phyloP scores from a whole-genome alignment of 2,329 filamentous ascomycete genomes.

The Talaromyces marneffei region DNA sequence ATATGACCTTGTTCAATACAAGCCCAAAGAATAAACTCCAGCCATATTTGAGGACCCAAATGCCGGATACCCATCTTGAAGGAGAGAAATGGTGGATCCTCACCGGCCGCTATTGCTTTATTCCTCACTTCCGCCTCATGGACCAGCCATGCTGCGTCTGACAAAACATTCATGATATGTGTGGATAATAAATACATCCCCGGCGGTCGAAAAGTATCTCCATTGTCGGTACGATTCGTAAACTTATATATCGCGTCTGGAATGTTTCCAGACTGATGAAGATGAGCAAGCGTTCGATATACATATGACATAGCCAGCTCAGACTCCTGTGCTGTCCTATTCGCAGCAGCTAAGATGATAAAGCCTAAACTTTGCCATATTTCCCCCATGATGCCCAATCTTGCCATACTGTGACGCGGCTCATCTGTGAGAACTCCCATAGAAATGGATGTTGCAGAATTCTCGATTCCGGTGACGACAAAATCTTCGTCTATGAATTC shows the following conservation, averaged over 20 bases:
- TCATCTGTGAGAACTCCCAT: conserved; percentile 24
- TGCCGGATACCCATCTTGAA: conserved; percentile 39
- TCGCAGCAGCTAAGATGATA: conserved; percentile 40
- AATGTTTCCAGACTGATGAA: conserved; percentile 42
- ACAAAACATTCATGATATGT: conserved; percentile 43
- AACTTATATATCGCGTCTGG: conserved; percentile 42
- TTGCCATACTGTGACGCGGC: conserved; percentile 22
- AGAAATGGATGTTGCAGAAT: neutral
- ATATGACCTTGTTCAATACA: conserved; percentile 44
- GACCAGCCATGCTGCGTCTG: conserved; percentile 42
- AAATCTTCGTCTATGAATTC: conserved; percentile 14
- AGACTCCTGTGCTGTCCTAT: conserved; percentile 28
- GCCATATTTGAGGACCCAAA: conserved; percentile 44
- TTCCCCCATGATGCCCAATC: conserved; percentile 29
- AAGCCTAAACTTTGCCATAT: conserved; percentile 36
- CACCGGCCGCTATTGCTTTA: conserved; percentile 31
- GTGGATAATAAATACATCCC: conserved; percentile 40
- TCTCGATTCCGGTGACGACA: neutral
- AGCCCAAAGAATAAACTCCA: conserved; percentile 47
- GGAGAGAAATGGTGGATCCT: conserved; percentile 34
- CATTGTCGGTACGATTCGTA: conserved; percentile 22
- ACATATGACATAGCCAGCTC: conserved; percentile 41
- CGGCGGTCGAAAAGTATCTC: conserved; percentile 36
- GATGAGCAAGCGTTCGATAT: conserved; percentile 39
- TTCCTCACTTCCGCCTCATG: conserved; percentile 35